Conservation (phyloP, 306 rosid species). For the Citrullus amarus region DNA sequence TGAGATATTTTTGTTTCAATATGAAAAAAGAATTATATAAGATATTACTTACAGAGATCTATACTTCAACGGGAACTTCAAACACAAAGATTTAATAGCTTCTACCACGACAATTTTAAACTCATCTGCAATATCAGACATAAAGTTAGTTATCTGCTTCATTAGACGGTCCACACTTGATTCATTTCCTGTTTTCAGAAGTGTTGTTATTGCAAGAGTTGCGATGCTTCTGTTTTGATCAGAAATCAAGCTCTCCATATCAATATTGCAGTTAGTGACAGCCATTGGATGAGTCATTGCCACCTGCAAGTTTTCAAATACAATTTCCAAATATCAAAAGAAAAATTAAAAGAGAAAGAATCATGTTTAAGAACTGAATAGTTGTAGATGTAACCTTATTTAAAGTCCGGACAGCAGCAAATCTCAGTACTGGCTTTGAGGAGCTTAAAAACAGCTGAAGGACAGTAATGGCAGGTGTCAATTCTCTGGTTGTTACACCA, state of each 20-base stretch:
- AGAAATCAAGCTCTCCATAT: conserved; percentile 92
- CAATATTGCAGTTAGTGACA: conserved; percentile 97
- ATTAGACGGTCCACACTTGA: conserved; percentile 94
- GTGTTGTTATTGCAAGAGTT: conserved; percentile 95
- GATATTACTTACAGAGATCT: conserved; percentile 74
- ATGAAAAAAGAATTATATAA: background rate
- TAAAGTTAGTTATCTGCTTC: conserved; percentile 97
- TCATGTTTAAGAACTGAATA: background rate
- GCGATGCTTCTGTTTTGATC: conserved; percentile 99
- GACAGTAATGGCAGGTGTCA: conserved; percentile 94
- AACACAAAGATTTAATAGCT: conserved; percentile 89
- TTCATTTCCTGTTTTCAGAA: conserved; percentile 96
- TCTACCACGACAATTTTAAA: conserved; percentile 97
- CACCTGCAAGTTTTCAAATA: conserved; percentile 43
- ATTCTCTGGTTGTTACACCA: conserved; percentile 81
- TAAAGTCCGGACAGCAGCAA: conserved; percentile 98
- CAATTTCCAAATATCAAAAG: background rate
- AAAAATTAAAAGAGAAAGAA: background rate
- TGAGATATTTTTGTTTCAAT: background rate
- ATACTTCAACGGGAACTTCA: conserved; percentile 89
- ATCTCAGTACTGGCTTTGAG: conserved; percentile 94
- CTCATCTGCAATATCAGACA: conserved; percentile 98
- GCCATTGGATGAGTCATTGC: conserved; percentile 99
- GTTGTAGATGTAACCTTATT: conserved; percentile 48
- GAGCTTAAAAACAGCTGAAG: conserved; percentile 97